Evolutionary conservation across 495 filamentous ascomycete species (phyloP), one percentile per base, ranked within the genome.

Genomic region (Daldinia vernicosa): DNA sequence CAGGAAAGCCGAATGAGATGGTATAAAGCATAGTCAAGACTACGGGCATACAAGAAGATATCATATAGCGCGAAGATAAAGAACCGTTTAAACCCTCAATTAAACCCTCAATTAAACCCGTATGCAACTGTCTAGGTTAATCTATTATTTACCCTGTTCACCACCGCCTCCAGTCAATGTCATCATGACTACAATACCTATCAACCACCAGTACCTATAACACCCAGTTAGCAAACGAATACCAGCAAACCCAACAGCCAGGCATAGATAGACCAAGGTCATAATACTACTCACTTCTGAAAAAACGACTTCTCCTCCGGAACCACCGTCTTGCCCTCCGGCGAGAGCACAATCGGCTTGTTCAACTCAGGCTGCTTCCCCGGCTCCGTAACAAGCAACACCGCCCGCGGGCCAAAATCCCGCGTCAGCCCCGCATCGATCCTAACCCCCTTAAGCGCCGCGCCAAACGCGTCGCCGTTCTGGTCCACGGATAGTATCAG

Each of bases 261-360:
- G 32, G 2, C 0, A 33, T 33, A 33, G 30, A 33, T 33, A 33
- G 30, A 32, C 30, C 30, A 32, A 32, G 30, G 7, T 9, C 30
- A 11, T 11, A 33, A 12, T 33, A 33, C 32, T 33, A 33, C 32
- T 33, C 9, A 33, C 89, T 91, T 92, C 78, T 92, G 90, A 51
- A 92, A 76, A 68, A 92, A 87, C 0, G 83, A 83, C 84, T 91
- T 92, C 84, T 92, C 88, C 75, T 79, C 84, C 52, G 79, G 84
- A 50, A 84, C 76, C 22, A 82, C 82, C 59, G 79, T 81, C 78
- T 83, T 89, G 9, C 90, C 90, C 71, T 91, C 87, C 0, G 84
- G 75, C 63, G 80, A 84, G 63, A 92, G 70, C 45, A 92, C 87
- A 4, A 92, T 80, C 2, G 90, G 89, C 74, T 84, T 89, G 71